Evolutionary conservation across 345 rosid genomes (phyloP).

Genomic region (Mangifera indica): DNA sequence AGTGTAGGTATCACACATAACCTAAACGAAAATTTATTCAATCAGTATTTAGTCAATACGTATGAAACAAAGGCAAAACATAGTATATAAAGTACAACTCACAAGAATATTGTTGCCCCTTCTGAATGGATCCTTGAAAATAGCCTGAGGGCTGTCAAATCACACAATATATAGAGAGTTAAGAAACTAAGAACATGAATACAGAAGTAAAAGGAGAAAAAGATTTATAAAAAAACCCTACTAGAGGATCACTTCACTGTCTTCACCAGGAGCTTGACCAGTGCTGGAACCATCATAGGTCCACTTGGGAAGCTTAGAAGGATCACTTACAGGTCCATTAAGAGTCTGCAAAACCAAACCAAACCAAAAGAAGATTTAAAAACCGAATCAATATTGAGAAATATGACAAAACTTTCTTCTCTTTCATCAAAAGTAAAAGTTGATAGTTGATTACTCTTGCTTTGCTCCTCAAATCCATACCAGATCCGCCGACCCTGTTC

Average conservation of each 20-base stretch:
- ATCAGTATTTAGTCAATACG: not conserved
- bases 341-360: constrained; percentile 44
- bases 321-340: constrained; percentile 58
- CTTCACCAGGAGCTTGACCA: constrained; percentile 87
- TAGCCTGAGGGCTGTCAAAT: constrained; percentile 79
- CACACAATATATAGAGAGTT: not conserved
- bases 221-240: constrained; percentile 37
- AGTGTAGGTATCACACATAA: constrained; percentile 90
- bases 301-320: constrained; percentile 71
- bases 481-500: constrained; percentile 82
- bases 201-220: not conserved
- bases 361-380: not conserved
- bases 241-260: constrained; percentile 92
- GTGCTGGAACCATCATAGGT: constrained; percentile 92
- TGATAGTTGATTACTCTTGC: constrained; percentile 51
- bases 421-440: too few relatives aligned
- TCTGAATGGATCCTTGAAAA: constrained; percentile 89
- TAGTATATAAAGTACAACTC: constrained; percentile 25
- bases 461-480: constrained; percentile 85
- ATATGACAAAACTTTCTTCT: not conserved
- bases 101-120: constrained; percentile 86
- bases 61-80: constrained; percentile 14
- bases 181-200: too few relatives aligned
- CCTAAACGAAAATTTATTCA: constrained; percentile 37
- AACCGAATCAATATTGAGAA: not conserved